Evolutionary conservation across 345 rosid genomes (phyloP).

Genomic region (Eucalyptus sp.): DNA sequence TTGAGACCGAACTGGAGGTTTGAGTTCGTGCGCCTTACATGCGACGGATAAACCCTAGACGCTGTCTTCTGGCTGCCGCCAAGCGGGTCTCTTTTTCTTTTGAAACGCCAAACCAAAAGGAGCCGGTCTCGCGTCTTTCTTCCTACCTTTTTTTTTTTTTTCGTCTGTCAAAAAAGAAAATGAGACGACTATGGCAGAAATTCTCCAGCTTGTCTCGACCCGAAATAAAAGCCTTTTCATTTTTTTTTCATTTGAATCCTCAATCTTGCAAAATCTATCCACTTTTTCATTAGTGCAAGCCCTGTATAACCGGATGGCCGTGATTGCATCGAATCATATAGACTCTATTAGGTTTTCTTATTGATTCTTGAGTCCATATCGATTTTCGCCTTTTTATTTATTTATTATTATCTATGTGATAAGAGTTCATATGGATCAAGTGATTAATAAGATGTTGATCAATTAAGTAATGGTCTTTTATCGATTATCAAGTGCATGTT

Average conservation of each 20-base stretch:
- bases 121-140: no score
- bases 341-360: no score
- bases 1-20: neutral
- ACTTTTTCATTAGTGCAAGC: neutral
- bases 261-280: neutral
- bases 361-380: rapidly evolving
- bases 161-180: neutral
- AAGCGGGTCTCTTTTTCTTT: neutral
- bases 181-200: neutral
- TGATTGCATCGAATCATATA: neutral
- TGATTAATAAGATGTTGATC: no score
- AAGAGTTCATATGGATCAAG: rapidly evolving
- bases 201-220: neutral
- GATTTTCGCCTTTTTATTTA: rapidly evolving
- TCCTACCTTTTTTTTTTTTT: neutral
- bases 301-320: rapidly evolving
- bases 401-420: neutral
- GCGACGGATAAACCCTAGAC: neutral
- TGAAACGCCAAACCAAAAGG: neutral
- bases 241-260: no score
- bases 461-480: rapidly evolving
- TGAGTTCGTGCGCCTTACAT: neutral
- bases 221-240: neutral
- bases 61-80: neutral
- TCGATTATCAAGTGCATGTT: neutral